Evolutionary conservation across 2,329 filamentous ascomycete genomes (phyloP), one percentile per base, ranked within the genome.

Genomic region (Tolypocladium paradoxum): DNA sequence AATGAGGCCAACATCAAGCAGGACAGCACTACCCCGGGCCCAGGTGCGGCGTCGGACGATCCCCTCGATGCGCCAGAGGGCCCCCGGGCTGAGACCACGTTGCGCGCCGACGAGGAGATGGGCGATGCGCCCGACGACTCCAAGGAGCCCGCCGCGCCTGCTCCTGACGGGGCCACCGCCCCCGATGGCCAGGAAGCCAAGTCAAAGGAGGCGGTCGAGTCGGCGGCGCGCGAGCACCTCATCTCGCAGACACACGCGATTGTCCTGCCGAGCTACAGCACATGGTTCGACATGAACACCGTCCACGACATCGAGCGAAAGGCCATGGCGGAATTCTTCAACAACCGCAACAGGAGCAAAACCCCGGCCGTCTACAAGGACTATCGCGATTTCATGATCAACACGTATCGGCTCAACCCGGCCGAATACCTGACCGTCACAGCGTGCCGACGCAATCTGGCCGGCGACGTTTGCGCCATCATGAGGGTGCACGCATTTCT

Each of bases 321-420:
- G 71, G 90, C 90, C 8, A 79, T 99, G 60, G 90, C 92, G 22
- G 93, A 99, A 69, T 99, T 97, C 73, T 99, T 99, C 81, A 99
- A 99, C 75, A 92, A 84, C 69, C 84, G 93, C 55, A 99, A 99
- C 72, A 87, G 93, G 64, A 97, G 93, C 83, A 99, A 99, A 75
- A 99, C 93, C 0, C 87, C 90, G 1, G 85, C 90, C 49, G 89
- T 97, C 24, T 99, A 99, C 76, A 97, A 97, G 72, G 93, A 99
- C 67, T 99, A 99, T 71, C 86, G 93, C 61, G 93, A 99, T 67
- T 99, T 99, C 67, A 99, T 99, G 93, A 90, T 99, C 74, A 99
- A 99, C 74, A 97, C 93, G 16, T 99, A 99, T 72, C 86, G 93
- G 37, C 76, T 99, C 53, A 99, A 97, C 67, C 93, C 93, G 6